A percentile compares a stretch with the other conserved stretches of the same genome.
These are phyloP conservation scores for Silene latifolia DNA, from an alignment of 148 eudicot genomes.

Conservation along the genomic window DNA sequence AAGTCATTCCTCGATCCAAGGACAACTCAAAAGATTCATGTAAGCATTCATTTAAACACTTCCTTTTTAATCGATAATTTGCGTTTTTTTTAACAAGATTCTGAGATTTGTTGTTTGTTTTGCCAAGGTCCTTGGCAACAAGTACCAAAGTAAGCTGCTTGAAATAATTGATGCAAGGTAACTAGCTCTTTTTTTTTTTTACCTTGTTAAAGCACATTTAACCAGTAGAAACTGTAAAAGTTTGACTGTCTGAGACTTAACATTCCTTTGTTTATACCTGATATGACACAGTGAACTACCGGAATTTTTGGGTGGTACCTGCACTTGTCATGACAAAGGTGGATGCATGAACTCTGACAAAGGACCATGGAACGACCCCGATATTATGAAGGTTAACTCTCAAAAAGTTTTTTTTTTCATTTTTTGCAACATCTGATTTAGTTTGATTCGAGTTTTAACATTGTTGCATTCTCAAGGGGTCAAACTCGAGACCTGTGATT, in stretches of 20 bases:
- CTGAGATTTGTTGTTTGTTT: conserved; percentile 12
- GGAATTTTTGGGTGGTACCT: conserved; percentile 79
- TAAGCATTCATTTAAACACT: conserved; percentile 25
- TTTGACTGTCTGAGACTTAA: not conserved
- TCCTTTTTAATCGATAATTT: not conserved
- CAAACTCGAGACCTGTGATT: not conserved
- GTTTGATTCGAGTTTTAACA: not conserved
- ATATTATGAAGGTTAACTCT: conserved; percentile 60
- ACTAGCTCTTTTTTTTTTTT: not conserved
- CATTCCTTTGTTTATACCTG: not conserved
- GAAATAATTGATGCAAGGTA: conserved; percentile 89
- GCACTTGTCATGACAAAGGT: conserved; percentile 75
- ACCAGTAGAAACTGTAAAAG: not conserved
- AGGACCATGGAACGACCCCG: conserved; percentile 91
- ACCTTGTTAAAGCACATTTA: not conserved
- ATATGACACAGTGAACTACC: conserved; percentile 71
- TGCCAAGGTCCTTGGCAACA: conserved; percentile 74
- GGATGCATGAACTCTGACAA: conserved; percentile 88
- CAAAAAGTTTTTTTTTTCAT: not conserved
- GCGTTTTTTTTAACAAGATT: not conserved
- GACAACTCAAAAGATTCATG: conserved; percentile 88
- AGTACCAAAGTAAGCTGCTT: conserved; percentile 86
- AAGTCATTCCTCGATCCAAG: conserved; percentile 89
- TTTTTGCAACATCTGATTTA: not conserved
- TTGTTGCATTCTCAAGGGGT: not conserved